Evolutionary conservation across 2,329 filamentous ascomycete species (phyloP).

Genomic region (Oidium heveae): DNA sequence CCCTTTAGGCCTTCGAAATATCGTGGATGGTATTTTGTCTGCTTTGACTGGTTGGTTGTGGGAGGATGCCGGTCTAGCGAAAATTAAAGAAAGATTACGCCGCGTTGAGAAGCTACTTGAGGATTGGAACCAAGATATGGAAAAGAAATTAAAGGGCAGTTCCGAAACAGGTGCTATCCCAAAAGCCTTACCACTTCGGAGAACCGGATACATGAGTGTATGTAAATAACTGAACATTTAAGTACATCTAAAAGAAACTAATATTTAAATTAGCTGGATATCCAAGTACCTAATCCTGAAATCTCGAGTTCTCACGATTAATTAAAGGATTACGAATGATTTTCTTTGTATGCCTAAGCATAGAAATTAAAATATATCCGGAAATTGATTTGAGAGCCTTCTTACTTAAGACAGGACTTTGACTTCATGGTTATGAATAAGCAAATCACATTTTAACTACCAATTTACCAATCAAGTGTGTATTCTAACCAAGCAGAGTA

Average conservation of each 20-base stretch:
- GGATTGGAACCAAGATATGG: slow-evolving; percentile 57
- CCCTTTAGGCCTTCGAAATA: slow-evolving; percentile 51
- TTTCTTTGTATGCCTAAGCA: too few species aligned
- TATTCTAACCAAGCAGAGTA: too few species aligned
- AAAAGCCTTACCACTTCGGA: slow-evolving; percentile 50
- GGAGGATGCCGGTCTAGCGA: slow-evolving; percentile 67
- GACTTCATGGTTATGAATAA: too few species aligned
- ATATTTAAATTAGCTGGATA: slow-evolving; percentile 33
- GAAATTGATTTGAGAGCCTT: too few species aligned
- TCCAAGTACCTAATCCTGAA: slow-evolving; percentile 58
- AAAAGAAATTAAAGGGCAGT: slow-evolving; percentile 27
- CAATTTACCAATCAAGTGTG: too few species aligned
- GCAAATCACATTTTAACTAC: too few species aligned
- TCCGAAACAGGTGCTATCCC: slow-evolving; percentile 22
- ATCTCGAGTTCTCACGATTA: slow-evolving; percentile 18
- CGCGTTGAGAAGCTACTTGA: slow-evolving; percentile 61
- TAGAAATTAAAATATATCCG: too few species aligned
- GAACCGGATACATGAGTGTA: slow-evolving; percentile 72
- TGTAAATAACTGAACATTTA: slow-evolving; percentile 12
- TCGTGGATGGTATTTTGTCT: slow-evolving; percentile 56
- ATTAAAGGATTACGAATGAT: background rate
- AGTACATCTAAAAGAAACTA: background rate
- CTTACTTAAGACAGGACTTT: too few species aligned
- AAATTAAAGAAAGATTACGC: slow-evolving; percentile 44
- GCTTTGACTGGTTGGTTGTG: slow-evolving; percentile 78